Base-by-base conservation (phyloP, 306 rosid species). In the Gillenia trifoliata region DNA sequence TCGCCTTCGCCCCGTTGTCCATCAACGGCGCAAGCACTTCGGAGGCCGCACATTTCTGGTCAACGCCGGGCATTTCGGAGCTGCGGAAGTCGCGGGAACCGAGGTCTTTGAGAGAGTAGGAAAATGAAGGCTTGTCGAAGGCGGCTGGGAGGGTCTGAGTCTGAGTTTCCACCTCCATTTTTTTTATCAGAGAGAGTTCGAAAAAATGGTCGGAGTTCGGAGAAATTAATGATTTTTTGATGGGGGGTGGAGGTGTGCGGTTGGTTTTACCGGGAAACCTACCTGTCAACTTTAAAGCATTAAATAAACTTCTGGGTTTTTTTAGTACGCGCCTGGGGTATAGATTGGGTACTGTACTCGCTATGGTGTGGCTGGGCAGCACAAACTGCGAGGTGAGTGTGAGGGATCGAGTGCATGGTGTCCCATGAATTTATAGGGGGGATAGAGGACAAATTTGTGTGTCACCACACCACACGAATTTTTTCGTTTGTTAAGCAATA, bases 161-260 rank as follows among this genome's bases (percentile, higher is more conserved):
- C 28, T 78, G 93, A 34, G 87, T 31, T 33, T 87, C 83, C 74
- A 83, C 81, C 79, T 87, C 84, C 94, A 89, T 85, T 76, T 73
- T 83, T 72, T 65, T 2, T 3, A 66, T 11, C 15, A 43, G 0
- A 49, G 38, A 76, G 66, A 3, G 23, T 30, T 59, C 23, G 23
- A 25, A 19, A 16, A 12, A 12, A 57, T 1, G 64, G 17, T 2
- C 33, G 15, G 64, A 57, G 31, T 11, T 54, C 12, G 28, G 4
- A 22, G n/a, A 49, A 22, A 16, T 31, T 8, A 31, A 33, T 20
- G 43, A 6, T 19, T 10, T n/a, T 34, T 4, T 12, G 33, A 60
- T 28, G n/a, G 19, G 40, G 3, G 23, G 6, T 17, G 19, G 19
- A 25, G 4, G 2, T 8, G 16, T 22, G 15, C 52, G 15, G 25